A percentile compares a stretch with the other conserved stretches of the same genome.
Evolutionary conservation across 768 basidiomycete genomes (phyloP).

Genomic region (Suillus hirtellus): DNA sequence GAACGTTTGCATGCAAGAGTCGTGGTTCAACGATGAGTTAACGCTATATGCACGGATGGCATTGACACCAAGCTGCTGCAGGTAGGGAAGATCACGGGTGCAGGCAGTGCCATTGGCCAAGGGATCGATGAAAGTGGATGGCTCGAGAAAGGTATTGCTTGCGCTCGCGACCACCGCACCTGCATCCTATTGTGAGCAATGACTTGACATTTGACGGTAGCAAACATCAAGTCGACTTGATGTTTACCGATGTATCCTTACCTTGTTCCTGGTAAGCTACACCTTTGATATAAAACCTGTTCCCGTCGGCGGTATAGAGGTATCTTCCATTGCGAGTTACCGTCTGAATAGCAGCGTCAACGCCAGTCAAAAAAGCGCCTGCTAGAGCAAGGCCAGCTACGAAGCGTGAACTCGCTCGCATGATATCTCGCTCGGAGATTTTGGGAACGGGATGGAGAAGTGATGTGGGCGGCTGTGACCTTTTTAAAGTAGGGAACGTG

Average conservation of each 20-base stretch:
- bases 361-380: slow-evolving; percentile 45
- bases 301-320: slow-evolving; percentile 75
- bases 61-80: slow-evolving; percentile 78
- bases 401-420: slow-evolving; percentile 28
- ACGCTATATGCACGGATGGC: slow-evolving; percentile 86
- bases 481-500: slow-evolving; percentile 11
- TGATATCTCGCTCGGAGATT: slow-evolving; percentile 17
- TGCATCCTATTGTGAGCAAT: slow-evolving; percentile 14
- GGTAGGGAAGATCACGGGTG: slow-evolving; percentile 74
- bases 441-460: slow-evolving; percentile 2
- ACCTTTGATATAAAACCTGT: slow-evolving; percentile 86
- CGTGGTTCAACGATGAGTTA: slow-evolving; percentile 80
- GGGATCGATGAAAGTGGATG: slow-evolving; percentile 79
- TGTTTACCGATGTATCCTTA: slow-evolving; percentile 23
- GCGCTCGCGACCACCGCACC: slow-evolving; percentile 41
- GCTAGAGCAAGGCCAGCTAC: slow-evolving; percentile 36
- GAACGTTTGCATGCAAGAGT: slow-evolving; percentile 79
- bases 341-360: slow-evolving; percentile 72
- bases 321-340: slow-evolving; percentile 76
- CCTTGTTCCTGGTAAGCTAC: slow-evolving; percentile 86
- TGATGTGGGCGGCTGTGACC: neutral
- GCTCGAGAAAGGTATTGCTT: slow-evolving; percentile 67
- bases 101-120: slow-evolving; percentile 68
- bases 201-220: neutral
- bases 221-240: neutral